Base-by-base conservation (phyloP, 345 rosid species). In the Fremontodendron californicum region DNA sequence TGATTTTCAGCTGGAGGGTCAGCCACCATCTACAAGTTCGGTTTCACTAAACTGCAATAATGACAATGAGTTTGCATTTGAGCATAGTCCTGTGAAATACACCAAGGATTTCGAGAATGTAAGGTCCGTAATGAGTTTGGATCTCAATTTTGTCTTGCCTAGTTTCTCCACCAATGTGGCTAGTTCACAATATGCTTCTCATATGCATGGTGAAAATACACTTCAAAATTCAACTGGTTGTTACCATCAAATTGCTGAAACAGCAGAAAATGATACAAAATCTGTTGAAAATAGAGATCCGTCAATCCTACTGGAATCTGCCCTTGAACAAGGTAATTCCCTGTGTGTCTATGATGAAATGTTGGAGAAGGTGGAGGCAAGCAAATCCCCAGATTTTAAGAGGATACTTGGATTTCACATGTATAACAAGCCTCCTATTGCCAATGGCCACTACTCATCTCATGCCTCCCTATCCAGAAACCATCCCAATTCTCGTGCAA, bases 71-170 rank as follows among this genome's bases (percentile, higher is more conserved):
- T 43, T 48, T 45, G 19, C 37, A 25, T 23, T 13, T 43, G 37
- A 25, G 54, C 37, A 43, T n/a, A n/a, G n/a, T n/a, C n/a, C n/a
- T n/a, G n/a, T n/a, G n/a, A n/a, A n/a, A n/a, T n/a, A n/a, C n/a
- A n/a, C n/a, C n/a, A n/a, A n/a, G n/a, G 16, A 25, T 57, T 57
- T 57, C 62, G 6, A 42, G 66, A 66, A 81, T 66, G 45, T 42
- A 27, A 71, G 45, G 64, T 66, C 69, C 29, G 35, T 58, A 13
- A 51, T 40, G 67, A 64, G 25, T 46, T 7, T 74, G 43, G 76
- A 79, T 46, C 45, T 76, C 43, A 64, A 79, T 42, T 75, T 19
- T 25, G 65, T 61, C 49, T 52, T 78, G 37, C 78, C 77, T 55
- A 33, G 69, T 63, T 73, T 67, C 70, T 67, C 83, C 29, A 60